Base-by-base conservation (phyloP, 2,329 filamentous ascomycete genomes). In the Aureobasidium uvarum region DNA sequence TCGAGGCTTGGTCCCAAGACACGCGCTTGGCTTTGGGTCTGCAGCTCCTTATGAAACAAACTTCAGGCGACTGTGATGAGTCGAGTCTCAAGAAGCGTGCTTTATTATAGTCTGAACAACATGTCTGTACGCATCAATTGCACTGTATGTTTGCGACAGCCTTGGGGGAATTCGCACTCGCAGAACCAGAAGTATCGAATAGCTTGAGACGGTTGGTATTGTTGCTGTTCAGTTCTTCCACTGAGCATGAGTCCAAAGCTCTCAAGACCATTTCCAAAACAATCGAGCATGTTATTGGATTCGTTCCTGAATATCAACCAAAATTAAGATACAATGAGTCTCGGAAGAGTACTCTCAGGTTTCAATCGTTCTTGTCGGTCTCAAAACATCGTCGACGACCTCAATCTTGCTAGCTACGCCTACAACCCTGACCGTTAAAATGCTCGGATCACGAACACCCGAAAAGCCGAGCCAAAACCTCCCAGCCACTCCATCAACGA, bases 1-100 rank as follows among this genome's bases (percentile, higher is more conserved):
- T 33, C 23, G 39, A 58, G 55, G 55, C 56, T 60, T 60, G 56
- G 56, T 60, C 38, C 54, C 54, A 58, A 58, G 54, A 58, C 38
- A 43, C 18, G 41, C 43, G 56, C 56, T 48, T 48, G 43, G 56
- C 43, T 25, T 20, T 36, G 23, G 20, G 33, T 13, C 25, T 58
- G 54, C 54, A 58, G 23, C 54, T 20, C 39, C 28, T 45, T 10
- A 33, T 58, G 39, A 58, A 58, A 58, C 54, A 58, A 20, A 43
- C 39, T 56, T 45, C n/a, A 58, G 54, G 38, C 54, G 38, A 43
- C 16, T 45, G 54, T 45, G 18, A 31, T 43, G 38, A 43, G 23
- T 31, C 18, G 28, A n/a, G 25, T 33, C 16, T 31, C 25, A 7
- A 33, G 23, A n/a, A 51, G 3, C 25, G n/a, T 33, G 3, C 25